phyloP scores from a whole-genome alignment of 768 basidiomycete species.

The Tricholoma terreum region DNA sequence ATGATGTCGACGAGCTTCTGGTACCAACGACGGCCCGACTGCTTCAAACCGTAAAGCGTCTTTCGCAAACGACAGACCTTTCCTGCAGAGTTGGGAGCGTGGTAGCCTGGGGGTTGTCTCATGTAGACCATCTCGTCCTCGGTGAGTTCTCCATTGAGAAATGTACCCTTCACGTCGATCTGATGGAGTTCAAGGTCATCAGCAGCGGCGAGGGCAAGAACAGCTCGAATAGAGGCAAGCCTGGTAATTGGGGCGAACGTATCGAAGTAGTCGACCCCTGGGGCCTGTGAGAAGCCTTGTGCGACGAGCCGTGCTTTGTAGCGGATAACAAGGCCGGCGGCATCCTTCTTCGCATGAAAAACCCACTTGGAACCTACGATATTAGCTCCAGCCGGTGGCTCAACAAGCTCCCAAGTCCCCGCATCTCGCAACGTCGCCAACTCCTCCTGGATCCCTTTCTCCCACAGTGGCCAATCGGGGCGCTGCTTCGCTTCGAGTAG shows the following conservation, averaged over 20 bases:
- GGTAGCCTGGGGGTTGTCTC: conserved; percentile 33
- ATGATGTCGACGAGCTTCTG: no score
- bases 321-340: no score
- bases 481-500: no score
- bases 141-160: conserved; percentile 32
- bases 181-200: conserved; percentile 29
- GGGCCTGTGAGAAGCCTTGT: neutral
- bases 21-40: no score
- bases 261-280: neutral
- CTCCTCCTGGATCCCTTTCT: no score
- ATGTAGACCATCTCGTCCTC: conserved; percentile 45
- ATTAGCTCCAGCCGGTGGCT: conserved; percentile 18
- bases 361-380: conserved; percentile 16
- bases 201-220: no score
- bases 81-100: neutral
- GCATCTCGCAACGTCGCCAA: no score
- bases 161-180: conserved; percentile 35
- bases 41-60: no score
- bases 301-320: no score
- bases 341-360: no score
- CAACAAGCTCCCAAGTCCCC: conserved; percentile 29
- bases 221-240: conserved; percentile 11
- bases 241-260: conserved; percentile 14
- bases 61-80: conserved; percentile 21
- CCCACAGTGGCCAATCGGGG: no score